Conservation (phyloP, 345 rosid genomes). For the Geranium rotundifolium region DNA sequence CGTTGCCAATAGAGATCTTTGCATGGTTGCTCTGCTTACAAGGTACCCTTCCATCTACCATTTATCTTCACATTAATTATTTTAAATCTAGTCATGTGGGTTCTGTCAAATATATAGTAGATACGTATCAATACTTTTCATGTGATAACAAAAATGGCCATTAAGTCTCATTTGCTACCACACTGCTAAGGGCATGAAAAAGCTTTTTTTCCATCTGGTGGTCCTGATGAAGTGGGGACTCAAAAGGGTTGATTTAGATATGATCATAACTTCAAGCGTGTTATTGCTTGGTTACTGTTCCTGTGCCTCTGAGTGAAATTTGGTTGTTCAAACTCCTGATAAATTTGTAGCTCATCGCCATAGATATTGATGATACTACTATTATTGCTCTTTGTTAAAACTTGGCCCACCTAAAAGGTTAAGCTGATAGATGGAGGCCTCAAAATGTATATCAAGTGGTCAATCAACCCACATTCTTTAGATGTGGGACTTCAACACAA, state of each 20-base stretch:
- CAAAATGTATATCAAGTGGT: too few relatives aligned
- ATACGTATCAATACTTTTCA: background rate
- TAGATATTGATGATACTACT: too few relatives aligned
- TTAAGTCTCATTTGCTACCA: background rate
- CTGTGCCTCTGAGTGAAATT: background rate
- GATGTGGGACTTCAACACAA: too few relatives aligned
- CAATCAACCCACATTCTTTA: too few relatives aligned
- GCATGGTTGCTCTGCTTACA: slow-evolving; percentile 1
- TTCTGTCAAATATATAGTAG: background rate
- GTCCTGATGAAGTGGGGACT: background rate
- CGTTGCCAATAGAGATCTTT: background rate
- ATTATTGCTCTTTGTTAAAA: too few relatives aligned
- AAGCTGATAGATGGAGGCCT: too few relatives aligned
- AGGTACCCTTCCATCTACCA: background rate
- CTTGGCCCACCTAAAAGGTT: too few relatives aligned
- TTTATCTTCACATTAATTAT: background rate
- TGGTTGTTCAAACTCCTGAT: too few relatives aligned
- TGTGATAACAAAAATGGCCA: background rate
- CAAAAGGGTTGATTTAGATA: background rate
- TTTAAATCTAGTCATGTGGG: background rate
- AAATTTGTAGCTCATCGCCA: too few relatives aligned
- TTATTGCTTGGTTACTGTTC: background rate
- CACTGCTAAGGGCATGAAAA: background rate
- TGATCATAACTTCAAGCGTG: background rate
- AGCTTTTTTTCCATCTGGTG: background rate